These are phyloP conservation scores for Yarrowia sp. DNA, from an alignment of 805 yeast genomes.

Conservation along the genomic window DNA sequence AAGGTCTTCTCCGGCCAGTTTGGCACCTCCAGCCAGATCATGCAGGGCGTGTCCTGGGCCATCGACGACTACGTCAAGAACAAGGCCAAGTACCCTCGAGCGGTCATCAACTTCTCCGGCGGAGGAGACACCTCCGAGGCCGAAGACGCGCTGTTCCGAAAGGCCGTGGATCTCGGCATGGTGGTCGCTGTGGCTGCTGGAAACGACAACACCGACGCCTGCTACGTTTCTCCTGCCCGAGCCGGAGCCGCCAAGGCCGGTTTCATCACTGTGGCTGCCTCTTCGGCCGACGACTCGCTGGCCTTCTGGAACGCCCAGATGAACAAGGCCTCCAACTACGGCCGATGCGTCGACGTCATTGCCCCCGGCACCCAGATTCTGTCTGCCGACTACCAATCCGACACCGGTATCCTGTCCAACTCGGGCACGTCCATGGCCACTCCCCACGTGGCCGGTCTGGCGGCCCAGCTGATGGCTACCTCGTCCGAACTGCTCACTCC, in stretches of 20 bases:
- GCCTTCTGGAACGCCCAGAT: neutral
- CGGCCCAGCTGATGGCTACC: constrained; percentile 80
- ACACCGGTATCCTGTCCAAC: constrained; percentile 48
- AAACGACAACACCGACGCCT: constrained; percentile 14
- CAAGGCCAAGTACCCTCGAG: constrained; percentile 22
- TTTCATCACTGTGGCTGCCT: constrained; percentile 15
- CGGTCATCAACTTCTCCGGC: constrained; percentile 17
- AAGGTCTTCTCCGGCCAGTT: constrained; percentile 65
- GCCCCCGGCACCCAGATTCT: constrained; percentile 94
- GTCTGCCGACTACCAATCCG: constrained; percentile 55
- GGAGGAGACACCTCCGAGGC: constrained; percentile 38
- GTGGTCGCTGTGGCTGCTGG: constrained; percentile 48
- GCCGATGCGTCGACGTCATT: constrained; percentile 92
- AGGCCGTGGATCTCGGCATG: constrained; percentile 6
- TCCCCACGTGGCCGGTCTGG: constrained; percentile 92
- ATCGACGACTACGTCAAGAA: constrained; percentile 48
- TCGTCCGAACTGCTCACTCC: constrained; percentile 21
- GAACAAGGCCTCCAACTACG: constrained; percentile 62
- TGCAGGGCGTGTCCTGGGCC: constrained; percentile 64
- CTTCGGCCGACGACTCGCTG: constrained; percentile 4
- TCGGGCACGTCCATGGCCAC: constrained; percentile 99
- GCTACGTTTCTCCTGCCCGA: neutral
- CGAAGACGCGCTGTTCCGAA: constrained; percentile 49
- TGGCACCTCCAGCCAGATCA: constrained; percentile 62
- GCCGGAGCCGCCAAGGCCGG: neutral